Percentiles rank a stretch among this genome's conserved stretches.
These are phyloP conservation scores for Trifolium dubium DNA, from an alignment of 306 rosid genomes.

Conservation along the genomic window DNA sequence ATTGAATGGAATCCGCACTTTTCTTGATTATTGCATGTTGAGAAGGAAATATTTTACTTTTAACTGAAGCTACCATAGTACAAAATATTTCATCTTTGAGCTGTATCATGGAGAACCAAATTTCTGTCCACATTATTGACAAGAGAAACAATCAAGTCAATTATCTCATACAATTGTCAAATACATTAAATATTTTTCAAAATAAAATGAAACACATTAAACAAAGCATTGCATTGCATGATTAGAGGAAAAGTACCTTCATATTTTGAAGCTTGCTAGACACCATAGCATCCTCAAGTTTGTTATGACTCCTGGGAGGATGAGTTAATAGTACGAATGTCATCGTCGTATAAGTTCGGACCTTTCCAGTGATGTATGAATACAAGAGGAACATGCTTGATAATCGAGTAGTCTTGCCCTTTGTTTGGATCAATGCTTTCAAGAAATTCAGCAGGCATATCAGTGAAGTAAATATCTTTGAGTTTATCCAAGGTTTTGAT, in stretches of 20 bases:
- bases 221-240: too few species aligned
- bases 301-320: background rate
- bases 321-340: background rate
- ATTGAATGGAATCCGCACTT: background rate
- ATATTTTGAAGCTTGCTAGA: background rate
- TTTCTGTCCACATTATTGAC: background rate
- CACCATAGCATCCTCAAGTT: background rate
- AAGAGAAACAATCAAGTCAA: background rate
- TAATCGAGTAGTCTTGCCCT: constrained; percentile 11
- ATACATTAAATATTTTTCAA: too few species aligned
- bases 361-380: background rate
- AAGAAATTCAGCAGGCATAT: constrained; percentile 15
- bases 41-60: background rate
- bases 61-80: background rate
- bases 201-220: too few species aligned
- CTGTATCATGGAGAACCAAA: background rate
- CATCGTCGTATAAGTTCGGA: background rate
- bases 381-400: background rate
- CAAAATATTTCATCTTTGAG: background rate
- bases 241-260: background rate
- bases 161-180: too few species aligned
- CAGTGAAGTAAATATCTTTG: background rate
- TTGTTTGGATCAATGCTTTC: constrained; percentile 3
- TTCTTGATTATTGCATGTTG: background rate
- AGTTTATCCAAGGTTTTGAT: background rate